Percentiles rank a stretch among this genome's conserved stretches.
phyloP scores from a whole-genome alignment of 345 rosid genomes.

The Murraya paniculata region DNA sequence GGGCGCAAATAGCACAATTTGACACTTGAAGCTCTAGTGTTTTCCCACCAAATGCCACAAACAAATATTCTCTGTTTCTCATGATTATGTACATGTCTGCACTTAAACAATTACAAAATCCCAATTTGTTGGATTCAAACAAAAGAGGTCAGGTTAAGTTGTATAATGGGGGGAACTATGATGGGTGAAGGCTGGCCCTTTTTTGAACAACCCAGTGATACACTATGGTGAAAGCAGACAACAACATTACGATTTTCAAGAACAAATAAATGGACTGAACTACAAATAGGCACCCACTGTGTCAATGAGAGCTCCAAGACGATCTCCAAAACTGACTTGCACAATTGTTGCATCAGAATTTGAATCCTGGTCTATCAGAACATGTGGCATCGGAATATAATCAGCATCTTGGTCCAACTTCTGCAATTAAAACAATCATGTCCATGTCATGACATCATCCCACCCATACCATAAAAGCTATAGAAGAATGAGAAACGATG shows the following conservation, averaged over 20 bases:
- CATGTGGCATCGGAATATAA: constrained; percentile 62
- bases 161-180: neutral
- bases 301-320: constrained; percentile 93
- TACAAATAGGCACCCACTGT: constrained; percentile 46
- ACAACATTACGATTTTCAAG: neutral
- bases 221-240: neutral
- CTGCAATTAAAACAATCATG: constrained; percentile 37
- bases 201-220: neutral
- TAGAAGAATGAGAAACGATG: neutral
- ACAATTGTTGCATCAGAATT: constrained; percentile 82
- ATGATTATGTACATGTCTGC: neutral
- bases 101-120: neutral
- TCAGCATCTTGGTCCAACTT: constrained; percentile 50
- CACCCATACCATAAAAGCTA: neutral
- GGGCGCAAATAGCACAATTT: neutral
- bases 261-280: neutral
- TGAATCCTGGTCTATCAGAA: constrained; percentile 86
- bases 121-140: neutral
- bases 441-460: constrained; percentile 2
- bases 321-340: constrained; percentile 93
- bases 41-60: neutral
- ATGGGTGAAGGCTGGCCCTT: neutral
- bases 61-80: neutral
- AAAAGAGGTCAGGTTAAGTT: neutral
- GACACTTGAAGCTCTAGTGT: neutral